A percentile compares a stretch with the other conserved stretches of the same genome.
phyloP scores from a whole-genome alignment of 768 basidiomycete species.

The Termitomyces bulborhizus region DNA sequence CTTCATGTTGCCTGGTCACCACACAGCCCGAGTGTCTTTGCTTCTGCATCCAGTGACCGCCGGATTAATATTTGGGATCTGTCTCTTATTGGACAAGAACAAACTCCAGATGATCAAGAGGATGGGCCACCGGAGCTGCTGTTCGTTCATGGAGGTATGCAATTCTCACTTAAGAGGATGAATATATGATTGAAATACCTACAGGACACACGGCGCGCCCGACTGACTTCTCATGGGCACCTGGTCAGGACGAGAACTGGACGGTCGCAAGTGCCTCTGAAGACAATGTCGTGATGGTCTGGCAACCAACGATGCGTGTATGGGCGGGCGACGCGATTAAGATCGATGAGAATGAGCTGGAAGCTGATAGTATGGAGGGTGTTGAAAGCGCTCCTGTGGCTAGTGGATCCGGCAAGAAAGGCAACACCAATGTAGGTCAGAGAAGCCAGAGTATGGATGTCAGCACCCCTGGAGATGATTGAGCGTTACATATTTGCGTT shows the following conservation, averaged over 20 bases:
- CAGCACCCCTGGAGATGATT: conserved; percentile 52
- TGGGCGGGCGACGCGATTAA: conserved; percentile 89
- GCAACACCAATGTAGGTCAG: conserved; percentile 32
- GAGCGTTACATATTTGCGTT: conserved; percentile 17
- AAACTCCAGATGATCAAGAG: conserved; percentile 96
- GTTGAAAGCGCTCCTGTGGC: conserved; percentile 38
- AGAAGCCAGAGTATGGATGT: conserved; percentile 59
- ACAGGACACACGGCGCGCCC: conserved; percentile 86
- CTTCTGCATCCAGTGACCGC: conserved; percentile 90
- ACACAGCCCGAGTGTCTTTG: conserved; percentile 86
- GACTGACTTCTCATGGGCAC: conserved; percentile 96
- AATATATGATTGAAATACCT: neutral
- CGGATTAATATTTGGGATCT: conserved; percentile 96
- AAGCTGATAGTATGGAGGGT: conserved; percentile 74
- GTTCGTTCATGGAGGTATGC: conserved; percentile 89
- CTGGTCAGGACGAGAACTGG: conserved; percentile 76
- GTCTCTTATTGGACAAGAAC: conserved; percentile 86
- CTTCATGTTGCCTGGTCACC: conserved; percentile 95
- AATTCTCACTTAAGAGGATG: conserved; percentile 4
- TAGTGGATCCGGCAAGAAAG: conserved; percentile 24
- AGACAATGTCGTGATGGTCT: conserved; percentile 95
- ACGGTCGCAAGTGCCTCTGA: conserved; percentile 86
- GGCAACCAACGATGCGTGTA: conserved; percentile 94
- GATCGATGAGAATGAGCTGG: conserved; percentile 80
- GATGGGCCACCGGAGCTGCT: conserved; percentile 96